A percentile compares a stretch with the other conserved stretches of the same genome.
phyloP scores from a whole-genome alignment of 139 green algal species.

The Picochlorum sp. region DNA sequence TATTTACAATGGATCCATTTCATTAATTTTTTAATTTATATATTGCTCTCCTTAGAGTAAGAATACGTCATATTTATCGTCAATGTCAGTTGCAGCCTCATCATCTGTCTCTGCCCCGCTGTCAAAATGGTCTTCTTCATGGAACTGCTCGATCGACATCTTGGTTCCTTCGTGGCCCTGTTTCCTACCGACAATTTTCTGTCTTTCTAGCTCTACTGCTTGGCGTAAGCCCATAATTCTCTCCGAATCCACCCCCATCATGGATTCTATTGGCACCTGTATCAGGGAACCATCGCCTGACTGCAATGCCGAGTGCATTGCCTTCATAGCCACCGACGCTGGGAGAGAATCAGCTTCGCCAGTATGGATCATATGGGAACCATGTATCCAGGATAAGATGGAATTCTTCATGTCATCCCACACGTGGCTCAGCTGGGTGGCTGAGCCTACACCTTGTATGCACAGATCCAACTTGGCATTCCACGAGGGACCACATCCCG shows the following conservation, averaged over 20 bases:
- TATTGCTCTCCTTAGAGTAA: neutral
- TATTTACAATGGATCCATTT: too few relatives aligned
- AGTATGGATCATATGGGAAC: neutral
- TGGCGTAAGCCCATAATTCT: conserved; percentile 18
- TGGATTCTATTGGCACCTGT: conserved; percentile 40
- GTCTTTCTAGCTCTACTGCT: conserved; percentile 25
- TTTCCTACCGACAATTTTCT: neutral
- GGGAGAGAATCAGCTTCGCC: neutral
- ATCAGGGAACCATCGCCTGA: conserved; percentile 16
- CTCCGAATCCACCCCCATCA: conserved; percentile 28
- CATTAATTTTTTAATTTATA: neutral
- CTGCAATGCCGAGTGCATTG: conserved; percentile 16
- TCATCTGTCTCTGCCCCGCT: conserved; percentile 17
- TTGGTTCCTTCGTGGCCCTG: neutral
- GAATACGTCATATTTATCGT: conserved; percentile 24
- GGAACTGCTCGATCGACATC: too few relatives aligned
- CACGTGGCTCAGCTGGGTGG: conserved; percentile 17
- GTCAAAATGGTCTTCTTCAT: conserved; percentile 29
- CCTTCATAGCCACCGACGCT: conserved; percentile 12
- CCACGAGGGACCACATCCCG: conserved; percentile 23
- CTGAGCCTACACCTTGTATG: conserved; percentile 17
- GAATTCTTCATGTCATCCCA: conserved; percentile 37
- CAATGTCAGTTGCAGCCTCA: conserved; percentile 27
- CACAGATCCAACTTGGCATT: conserved; percentile 28
- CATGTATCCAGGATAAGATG: conserved; percentile 24